Evolutionary conservation across 331 rosid species (phyloP).

Genomic region (Malus hybrid): DNA sequence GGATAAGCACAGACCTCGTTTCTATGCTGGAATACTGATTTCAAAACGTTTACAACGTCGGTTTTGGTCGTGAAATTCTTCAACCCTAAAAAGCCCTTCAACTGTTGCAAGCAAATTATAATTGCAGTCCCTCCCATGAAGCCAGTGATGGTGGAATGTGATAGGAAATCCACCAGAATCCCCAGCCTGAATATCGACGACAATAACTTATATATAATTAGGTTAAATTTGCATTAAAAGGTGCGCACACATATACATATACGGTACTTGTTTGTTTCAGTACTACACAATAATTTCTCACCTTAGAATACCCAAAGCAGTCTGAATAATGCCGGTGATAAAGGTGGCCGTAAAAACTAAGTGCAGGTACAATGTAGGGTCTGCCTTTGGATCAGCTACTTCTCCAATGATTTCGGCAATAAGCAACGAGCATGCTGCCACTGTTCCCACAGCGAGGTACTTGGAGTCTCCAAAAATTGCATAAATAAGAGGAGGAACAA

Average conservation of each 20-base stretch:
- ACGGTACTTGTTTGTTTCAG: no score
- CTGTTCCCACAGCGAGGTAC: conserved; percentile 83
- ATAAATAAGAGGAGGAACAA: conserved; percentile 70
- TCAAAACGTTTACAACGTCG: conserved; percentile 37
- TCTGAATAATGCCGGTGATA: conserved; percentile 59
- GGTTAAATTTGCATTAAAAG: background rate
- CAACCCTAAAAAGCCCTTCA: conserved; percentile 68
- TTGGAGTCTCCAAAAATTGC: conserved; percentile 72
- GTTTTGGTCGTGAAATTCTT: conserved; percentile 55
- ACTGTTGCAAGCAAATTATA: conserved; percentile 57
- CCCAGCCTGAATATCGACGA: conserved; percentile 44
- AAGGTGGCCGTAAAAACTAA: conserved; percentile 63
- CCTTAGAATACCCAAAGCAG: conserved; percentile 63
- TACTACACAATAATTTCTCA: background rate
- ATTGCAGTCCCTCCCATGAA: conserved; percentile 86
- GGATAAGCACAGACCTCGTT: conserved; percentile 33
- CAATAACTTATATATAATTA: background rate
- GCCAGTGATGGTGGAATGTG: conserved; percentile 82
- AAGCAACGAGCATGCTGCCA: conserved; percentile 78
- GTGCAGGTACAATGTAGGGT: conserved; percentile 49
- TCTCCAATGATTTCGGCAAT: conserved; percentile 27
- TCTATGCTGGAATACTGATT: conserved; percentile 19
- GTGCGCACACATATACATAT: no score
- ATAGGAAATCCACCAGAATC: conserved; percentile 82
- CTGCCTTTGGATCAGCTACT: conserved; percentile 23